Conservation (phyloP, 2,329 filamentous ascomycete genomes). For the Fusarium sp. region DNA sequence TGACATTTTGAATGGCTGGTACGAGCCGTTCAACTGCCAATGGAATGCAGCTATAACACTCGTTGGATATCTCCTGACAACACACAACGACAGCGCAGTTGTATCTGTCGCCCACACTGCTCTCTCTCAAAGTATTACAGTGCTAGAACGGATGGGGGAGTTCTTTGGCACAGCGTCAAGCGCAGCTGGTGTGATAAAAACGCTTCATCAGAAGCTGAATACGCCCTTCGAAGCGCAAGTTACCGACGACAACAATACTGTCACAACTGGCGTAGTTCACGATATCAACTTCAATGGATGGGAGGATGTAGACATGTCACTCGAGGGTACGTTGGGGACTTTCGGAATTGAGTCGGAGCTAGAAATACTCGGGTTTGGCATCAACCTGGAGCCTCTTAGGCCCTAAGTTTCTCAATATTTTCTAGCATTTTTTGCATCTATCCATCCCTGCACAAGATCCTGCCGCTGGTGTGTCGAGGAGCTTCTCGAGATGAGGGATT, state of each 20-base stretch:
- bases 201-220: not conserved
- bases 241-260: rapidly evolving
- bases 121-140: not conserved
- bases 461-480: not conserved
- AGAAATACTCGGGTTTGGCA: rapidly evolving
- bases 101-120: not conserved
- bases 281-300: rapidly evolving
- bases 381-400: not conserved
- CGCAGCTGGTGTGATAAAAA: not conserved
- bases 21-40: not conserved
- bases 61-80: not conserved
- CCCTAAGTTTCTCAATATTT: not conserved
- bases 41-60: not conserved
- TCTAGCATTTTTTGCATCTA: not conserved
- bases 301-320: rapidly evolving
- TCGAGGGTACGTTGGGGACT: rapidly evolving
- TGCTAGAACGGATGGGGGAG: not conserved
- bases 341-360: not conserved
- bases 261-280: rapidly evolving
- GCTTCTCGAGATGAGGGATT: not conserved
- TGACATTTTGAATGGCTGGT: not conserved
- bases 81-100: rapidly evolving
- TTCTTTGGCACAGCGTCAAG: not conserved
- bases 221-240: rapidly evolving
- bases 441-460: not conserved